These are phyloP conservation scores for Diaporthe velutina DNA, from an alignment of 2,329 filamentous ascomycete species.

Conservation along the genomic window DNA sequence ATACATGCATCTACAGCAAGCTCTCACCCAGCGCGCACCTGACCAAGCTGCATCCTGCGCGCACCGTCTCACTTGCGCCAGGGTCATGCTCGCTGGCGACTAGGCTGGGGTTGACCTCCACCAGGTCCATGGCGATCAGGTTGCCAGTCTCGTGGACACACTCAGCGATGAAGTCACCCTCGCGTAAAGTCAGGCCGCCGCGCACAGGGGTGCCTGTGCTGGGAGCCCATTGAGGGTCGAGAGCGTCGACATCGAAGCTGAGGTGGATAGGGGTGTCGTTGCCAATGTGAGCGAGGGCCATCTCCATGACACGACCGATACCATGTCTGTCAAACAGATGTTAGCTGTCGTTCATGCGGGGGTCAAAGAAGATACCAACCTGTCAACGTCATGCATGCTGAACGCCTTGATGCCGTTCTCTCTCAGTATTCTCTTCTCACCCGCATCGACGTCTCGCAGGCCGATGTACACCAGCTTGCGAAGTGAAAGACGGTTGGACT, in stretches of 20 bases:
- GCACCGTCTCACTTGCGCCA: constrained; percentile 86
- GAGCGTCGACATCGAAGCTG: constrained; percentile 95
- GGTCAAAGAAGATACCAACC: constrained; percentile 61
- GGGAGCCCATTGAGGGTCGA: constrained; percentile 96
- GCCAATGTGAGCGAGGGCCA: constrained; percentile 97
- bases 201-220: constrained; percentile 95
- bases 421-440: constrained; percentile 91
- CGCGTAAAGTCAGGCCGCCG: constrained; percentile 90
- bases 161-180: constrained; percentile 97
- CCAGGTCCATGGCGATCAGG: constrained; percentile 83
- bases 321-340: constrained; percentile 72
- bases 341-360: background rate
- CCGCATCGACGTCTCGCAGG: constrained; percentile 90
- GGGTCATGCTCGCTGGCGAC: constrained; percentile 66
- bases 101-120: constrained; percentile 84
- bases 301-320: constrained; percentile 95
- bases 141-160: constrained; percentile 84
- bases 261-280: constrained; percentile 96
- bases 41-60: constrained; percentile 91
- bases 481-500: constrained; percentile 76
- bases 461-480: constrained; percentile 98
- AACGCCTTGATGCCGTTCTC: constrained; percentile 96
- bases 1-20: constrained; percentile 68
- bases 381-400: constrained; percentile 98
- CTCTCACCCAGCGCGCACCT: constrained; percentile 94